phyloP scores from a whole-genome alignment of 805 yeast genomes.

The Jamesozyma gamospora region DNA sequence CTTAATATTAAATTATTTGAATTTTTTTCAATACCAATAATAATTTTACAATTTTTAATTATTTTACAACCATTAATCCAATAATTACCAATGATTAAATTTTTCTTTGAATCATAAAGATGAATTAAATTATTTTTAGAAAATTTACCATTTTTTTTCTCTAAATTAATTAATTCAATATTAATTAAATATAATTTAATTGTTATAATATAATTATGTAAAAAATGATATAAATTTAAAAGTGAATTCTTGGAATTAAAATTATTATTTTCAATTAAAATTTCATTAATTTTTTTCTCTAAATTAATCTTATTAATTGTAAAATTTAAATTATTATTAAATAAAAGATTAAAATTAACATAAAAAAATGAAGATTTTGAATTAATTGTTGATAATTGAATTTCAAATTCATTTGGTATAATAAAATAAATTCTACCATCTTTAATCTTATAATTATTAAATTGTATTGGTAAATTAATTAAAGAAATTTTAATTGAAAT shows the following conservation, averaged over 20 bases:
- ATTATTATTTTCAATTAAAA: conserved; percentile 21
- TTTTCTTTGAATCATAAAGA: conserved; percentile 26
- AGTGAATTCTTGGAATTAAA: conserved; percentile 23
- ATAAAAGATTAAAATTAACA: conserved; percentile 63
- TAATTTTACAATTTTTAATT: conserved; percentile 22
- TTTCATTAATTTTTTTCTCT: conserved; percentile 27
- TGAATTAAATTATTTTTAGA: conserved; percentile 28
- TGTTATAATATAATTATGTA: conserved; percentile 28
- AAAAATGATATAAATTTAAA: conserved; percentile 22
- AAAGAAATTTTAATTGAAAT: conserved; percentile 68
- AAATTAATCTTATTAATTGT: conserved; percentile 23
- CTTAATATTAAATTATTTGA: conserved; percentile 19
- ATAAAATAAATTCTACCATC: conserved; percentile 70
- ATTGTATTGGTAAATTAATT: conserved; percentile 53
- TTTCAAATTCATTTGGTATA: conserved; percentile 55
- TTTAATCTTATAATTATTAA: conserved; percentile 50
- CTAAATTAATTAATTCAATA: conserved; percentile 21
- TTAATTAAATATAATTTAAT: conserved; percentile 27
- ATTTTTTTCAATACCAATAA: conserved; percentile 22
- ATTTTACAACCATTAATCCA: conserved; percentile 24
- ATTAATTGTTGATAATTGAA: conserved; percentile 69
- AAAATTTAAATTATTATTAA: conserved; percentile 21
- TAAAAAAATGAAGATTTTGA: conserved; percentile 63
- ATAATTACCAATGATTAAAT: conserved; percentile 25
- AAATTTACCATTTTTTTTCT: conserved; percentile 23